A percentile compares a stretch with the other conserved stretches of the same genome.
Conservation (phyloP, 805 yeast genomes). For the Lipomyces sp. region DNA sequence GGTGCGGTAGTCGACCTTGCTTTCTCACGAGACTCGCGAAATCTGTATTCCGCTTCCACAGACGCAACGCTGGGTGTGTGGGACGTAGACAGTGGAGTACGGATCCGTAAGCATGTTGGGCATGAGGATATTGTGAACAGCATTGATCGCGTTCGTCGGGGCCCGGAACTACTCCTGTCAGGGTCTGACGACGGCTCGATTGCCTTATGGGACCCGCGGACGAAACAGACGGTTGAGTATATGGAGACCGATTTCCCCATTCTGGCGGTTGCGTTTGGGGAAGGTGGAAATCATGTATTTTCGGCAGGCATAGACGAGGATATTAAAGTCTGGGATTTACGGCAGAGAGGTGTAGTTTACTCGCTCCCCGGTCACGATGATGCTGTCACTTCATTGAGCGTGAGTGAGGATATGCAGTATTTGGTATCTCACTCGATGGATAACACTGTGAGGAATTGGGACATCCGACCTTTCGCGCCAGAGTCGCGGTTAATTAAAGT, state of each 20-base stretch:
- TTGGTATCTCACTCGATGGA: slow-evolving; percentile 61
- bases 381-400: slow-evolving; percentile 57
- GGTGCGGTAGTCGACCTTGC: slow-evolving; percentile 64
- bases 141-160: slow-evolving; percentile 48
- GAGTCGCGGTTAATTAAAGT: slow-evolving; percentile 43
- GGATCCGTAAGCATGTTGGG: slow-evolving; percentile 59
- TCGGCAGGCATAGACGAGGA: slow-evolving; percentile 72
- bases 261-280: slow-evolving; percentile 54
- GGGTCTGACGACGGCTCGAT: slow-evolving; percentile 71
- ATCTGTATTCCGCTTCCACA: slow-evolving; percentile 59
- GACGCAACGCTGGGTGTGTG: slow-evolving; percentile 65
- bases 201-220: slow-evolving; percentile 67
- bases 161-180: slow-evolving; percentile 50
- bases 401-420: slow-evolving; percentile 55
- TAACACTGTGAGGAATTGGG: slow-evolving; percentile 61
- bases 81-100: slow-evolving; percentile 63
- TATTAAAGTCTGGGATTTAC: slow-evolving; percentile 62
- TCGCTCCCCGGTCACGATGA: slow-evolving; percentile 54
- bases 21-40: slow-evolving; percentile 57
- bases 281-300: slow-evolving; percentile 53
- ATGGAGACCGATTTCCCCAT: slow-evolving; percentile 63
- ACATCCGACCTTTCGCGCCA: slow-evolving; percentile 52
- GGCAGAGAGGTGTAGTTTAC: slow-evolving; percentile 53
- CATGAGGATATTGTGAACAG: slow-evolving; percentile 63
- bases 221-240: slow-evolving; percentile 51